Conservation (phyloP, 805 yeast genomes). For the Saturnispora serradocipensis region DNA sequence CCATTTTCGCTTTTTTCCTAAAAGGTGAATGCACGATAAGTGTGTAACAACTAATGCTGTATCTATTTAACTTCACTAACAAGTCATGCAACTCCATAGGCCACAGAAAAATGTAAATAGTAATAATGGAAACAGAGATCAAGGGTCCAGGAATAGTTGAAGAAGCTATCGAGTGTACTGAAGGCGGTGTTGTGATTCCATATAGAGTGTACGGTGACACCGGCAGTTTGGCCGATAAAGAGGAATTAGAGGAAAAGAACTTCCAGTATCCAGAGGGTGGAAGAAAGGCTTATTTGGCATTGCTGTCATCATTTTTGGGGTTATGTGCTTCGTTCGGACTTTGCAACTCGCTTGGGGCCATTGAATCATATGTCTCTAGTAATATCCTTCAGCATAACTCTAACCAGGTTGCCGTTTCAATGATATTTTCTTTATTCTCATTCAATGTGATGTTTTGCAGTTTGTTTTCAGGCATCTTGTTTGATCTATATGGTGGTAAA, state of each 20-base stretch:
- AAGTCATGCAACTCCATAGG: too few relatives aligned
- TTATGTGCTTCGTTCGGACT: constrained; percentile 53
- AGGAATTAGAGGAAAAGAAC: constrained; percentile 8
- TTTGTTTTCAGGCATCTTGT: constrained; percentile 36
- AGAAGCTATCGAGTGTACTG: neutral
- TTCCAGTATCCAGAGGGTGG: constrained; percentile 54
- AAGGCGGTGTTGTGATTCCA: neutral
- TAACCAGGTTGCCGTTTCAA: constrained; percentile 43
- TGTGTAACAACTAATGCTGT: too few relatives aligned
- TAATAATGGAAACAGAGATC: too few relatives aligned
- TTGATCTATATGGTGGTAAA: constrained; percentile 38
- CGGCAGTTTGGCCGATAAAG: neutral
- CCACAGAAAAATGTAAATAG: too few relatives aligned
- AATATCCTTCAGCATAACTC: constrained; percentile 40
- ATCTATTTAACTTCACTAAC: too few relatives aligned
- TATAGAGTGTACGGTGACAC: neutral
- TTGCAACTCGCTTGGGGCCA: constrained; percentile 55
- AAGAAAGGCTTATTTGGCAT: constrained; percentile 30
- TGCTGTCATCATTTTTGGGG: constrained; percentile 51
- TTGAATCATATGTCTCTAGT: constrained; percentile 51
- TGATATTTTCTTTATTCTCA: constrained; percentile 57
- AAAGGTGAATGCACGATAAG: too few relatives aligned
- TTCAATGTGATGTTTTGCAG: constrained; percentile 35
- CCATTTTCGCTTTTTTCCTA: neutral
- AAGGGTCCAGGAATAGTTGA: neutral